Evolutionary conservation across 164 flowering plant genomes (phyloP).

Genomic region (Macadamia integrifolia): DNA sequence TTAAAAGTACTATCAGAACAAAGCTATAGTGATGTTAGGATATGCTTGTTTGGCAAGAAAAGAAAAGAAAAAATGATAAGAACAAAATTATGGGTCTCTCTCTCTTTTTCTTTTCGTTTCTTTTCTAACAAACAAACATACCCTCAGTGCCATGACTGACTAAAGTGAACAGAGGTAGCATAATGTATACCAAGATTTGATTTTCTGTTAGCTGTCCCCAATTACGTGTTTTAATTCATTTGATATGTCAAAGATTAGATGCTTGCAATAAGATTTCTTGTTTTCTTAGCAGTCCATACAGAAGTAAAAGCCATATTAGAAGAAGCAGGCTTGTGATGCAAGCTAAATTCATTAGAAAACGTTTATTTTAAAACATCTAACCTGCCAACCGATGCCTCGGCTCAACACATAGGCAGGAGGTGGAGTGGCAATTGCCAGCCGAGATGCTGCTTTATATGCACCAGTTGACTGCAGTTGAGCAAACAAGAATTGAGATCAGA

Average conservation of each 20-base stretch:
- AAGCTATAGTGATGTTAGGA: no score
- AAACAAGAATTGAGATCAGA: constrained; percentile 3
- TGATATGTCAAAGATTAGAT: neutral
- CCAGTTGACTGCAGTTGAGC: constrained; percentile 72
- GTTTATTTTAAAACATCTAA: constrained; percentile 17
- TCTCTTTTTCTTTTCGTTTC: no score
- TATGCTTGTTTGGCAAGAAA: no score
- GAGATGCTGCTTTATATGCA: constrained; percentile 92
- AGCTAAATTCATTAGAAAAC: neutral
- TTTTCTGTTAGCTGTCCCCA: neutral
- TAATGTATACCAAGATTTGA: neutral
- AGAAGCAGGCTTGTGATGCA: neutral
- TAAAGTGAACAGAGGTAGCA: neutral
- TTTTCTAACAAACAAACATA: no score
- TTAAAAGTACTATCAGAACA: no score
- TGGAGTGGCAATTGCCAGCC: constrained; percentile 97
- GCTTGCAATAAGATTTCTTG: no score
- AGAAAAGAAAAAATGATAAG: no score
- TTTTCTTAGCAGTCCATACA: neutral
- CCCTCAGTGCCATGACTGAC: no score
- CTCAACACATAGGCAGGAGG: constrained; percentile 98
- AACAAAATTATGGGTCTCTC: no score
- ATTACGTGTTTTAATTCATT: neutral
- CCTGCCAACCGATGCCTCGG: constrained; percentile 99
- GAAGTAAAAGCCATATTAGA: neutral